phyloP scores from a whole-genome alignment of 116 monocot species.

The Dioscorea cayenensis region DNA sequence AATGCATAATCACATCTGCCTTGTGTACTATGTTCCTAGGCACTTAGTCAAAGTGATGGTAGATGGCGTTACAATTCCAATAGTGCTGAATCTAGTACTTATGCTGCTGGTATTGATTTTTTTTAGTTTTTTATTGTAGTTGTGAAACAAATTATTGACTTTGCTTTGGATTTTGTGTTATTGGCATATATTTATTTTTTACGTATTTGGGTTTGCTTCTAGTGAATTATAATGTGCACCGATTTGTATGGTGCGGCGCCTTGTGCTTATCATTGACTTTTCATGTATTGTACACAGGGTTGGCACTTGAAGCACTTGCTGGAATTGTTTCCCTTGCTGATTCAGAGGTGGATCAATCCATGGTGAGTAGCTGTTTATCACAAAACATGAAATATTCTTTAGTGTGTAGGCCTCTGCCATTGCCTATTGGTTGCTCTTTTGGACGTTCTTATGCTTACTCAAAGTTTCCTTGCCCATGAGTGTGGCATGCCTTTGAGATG shows the following conservation, averaged over 20 bases:
- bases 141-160: background rate
- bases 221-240: background rate
- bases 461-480: too few species aligned
- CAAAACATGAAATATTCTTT: too few species aligned
- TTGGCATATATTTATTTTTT: background rate
- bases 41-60: constrained; percentile 94
- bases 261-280: background rate
- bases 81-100: constrained; percentile 66
- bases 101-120: constrained; percentile 71
- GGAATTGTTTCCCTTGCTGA: constrained; percentile 65
- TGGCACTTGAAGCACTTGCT: constrained; percentile 90
- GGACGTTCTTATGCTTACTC: too few species aligned
- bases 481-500: too few species aligned
- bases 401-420: background rate
- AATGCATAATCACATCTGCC: background rate
- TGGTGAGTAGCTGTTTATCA: constrained; percentile 30
- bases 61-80: constrained; percentile 83
- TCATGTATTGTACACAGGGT: constrained; percentile 36
- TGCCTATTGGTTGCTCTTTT: background rate
- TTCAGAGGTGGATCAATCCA: constrained; percentile 73
- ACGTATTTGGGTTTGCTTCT: background rate
- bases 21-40: constrained; percentile 18
- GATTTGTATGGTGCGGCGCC: background rate
- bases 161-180: background rate
- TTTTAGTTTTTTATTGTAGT: background rate